Evolutionary conservation across 164 flowering plant species (phyloP).

Genomic region (Cinnamomum micranthum): DNA sequence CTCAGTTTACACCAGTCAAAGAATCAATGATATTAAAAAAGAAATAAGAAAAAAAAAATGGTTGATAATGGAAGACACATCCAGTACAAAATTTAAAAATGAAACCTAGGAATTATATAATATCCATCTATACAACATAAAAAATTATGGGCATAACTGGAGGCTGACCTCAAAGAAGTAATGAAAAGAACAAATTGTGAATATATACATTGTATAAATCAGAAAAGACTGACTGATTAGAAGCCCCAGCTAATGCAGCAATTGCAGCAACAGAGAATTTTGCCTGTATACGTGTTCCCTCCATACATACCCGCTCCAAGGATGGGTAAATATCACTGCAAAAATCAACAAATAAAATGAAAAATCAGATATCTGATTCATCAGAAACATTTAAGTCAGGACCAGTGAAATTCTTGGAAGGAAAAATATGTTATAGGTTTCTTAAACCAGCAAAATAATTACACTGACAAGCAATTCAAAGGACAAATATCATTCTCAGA

Average conservation of each 20-base stretch:
- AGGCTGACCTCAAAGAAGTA: background rate
- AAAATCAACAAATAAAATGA: background rate
- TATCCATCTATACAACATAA: background rate
- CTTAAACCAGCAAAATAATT: too few species aligned
- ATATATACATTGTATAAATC: conserved; percentile 55
- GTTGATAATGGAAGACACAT: background rate
- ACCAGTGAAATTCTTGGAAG: too few species aligned
- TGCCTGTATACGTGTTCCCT: conserved; percentile 79
- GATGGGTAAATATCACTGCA: conserved; percentile 28
- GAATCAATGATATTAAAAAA: too few species aligned
- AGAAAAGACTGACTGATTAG: conserved; percentile 38
- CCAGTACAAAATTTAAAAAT: background rate
- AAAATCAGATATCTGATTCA: background rate
- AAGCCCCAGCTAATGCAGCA: conserved; percentile 42
- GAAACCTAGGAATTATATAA: background rate
- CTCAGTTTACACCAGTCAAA: background rate
- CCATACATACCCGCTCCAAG: conserved; percentile 66
- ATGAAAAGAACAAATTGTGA: background rate
- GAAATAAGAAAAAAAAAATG: too few species aligned
- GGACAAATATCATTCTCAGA: too few species aligned
- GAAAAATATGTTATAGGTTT: too few species aligned
- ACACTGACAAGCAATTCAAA: too few species aligned
- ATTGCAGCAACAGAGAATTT: conserved; percentile 81
- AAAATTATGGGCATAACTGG: background rate
- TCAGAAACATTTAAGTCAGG: too few species aligned